Evolutionary conservation across 2,329 filamentous ascomycete species (phyloP).

Genomic region (Trichophyton equinum): DNA sequence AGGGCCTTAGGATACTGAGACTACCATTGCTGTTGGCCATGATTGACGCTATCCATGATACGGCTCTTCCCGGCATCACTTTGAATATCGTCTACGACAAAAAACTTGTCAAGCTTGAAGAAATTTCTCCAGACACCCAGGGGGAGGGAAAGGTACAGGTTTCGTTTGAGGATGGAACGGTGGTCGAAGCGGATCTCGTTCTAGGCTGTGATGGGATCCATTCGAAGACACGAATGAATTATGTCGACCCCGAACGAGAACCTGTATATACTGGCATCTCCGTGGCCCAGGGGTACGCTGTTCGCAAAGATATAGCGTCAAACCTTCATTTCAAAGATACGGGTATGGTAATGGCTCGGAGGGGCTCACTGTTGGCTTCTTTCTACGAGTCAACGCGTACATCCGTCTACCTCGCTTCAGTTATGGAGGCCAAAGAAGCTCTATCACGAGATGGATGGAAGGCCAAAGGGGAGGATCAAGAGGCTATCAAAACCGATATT

Average conservation of each 20-base stretch:
- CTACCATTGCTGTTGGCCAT: slow-evolving; percentile 41
- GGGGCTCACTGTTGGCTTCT: slow-evolving; percentile 40
- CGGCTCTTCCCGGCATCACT: slow-evolving; percentile 7
- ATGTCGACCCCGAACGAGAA: slow-evolving; percentile 38
- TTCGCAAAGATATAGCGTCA: slow-evolving; percentile 11
- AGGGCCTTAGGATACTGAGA: slow-evolving; percentile 45
- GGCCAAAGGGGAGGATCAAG: slow-evolving; percentile 18
- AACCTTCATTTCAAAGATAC: slow-evolving; percentile 30
- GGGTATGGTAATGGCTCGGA: slow-evolving; percentile 32
- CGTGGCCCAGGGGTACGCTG: slow-evolving; percentile 16
- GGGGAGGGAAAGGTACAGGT: slow-evolving; percentile 32
- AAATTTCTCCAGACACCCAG: slow-evolving; percentile 39
- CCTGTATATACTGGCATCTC: slow-evolving; percentile 39
- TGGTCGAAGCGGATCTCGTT: slow-evolving; percentile 32
- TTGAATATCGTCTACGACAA: slow-evolving; percentile 25
- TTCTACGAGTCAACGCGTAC: slow-evolving; percentile 27
- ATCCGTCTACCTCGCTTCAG: slow-evolving; percentile 14
- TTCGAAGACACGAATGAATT: slow-evolving; percentile 38
- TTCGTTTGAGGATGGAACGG: slow-evolving; percentile 37
- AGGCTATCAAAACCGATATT: slow-evolving; percentile 24
- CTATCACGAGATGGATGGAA: slow-evolving; percentile 10
- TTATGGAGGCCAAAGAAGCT: slow-evolving; percentile 24
- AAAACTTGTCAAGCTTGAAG: slow-evolving; percentile 35
- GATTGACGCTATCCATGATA: slow-evolving; percentile 14
- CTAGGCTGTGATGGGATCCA: slow-evolving; percentile 51